These are phyloP conservation scores for Debaryomyces castellii DNA, from an alignment of 805 yeast species.

Conservation along the genomic window DNA sequence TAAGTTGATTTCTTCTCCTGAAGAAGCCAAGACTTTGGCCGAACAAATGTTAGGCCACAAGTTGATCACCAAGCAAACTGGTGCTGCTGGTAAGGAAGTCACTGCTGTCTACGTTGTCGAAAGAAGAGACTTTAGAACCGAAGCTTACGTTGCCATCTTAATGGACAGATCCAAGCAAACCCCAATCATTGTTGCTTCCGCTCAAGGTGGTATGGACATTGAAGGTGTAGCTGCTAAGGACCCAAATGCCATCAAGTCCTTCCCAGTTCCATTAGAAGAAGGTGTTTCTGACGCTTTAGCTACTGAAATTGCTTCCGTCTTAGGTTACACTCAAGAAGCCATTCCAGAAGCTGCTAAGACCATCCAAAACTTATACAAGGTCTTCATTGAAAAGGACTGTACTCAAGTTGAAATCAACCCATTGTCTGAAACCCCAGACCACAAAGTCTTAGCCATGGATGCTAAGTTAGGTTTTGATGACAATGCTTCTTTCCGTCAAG, in stretches of 20 bases:
- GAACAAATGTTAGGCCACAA: constrained; percentile 88
- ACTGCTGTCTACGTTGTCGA: constrained; percentile 95
- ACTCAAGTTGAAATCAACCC: constrained; percentile 99
- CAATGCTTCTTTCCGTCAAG: constrained; percentile 91
- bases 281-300: constrained; percentile 85
- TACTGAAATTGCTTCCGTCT: constrained; percentile 66
- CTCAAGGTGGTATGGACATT: constrained; percentile 99
- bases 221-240: constrained; percentile 94
- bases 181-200: constrained; percentile 92
- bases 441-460: constrained; percentile 95
- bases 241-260: constrained; percentile 91
- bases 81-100: constrained; percentile 95
- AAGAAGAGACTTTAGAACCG: constrained; percentile 90
- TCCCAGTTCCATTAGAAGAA: constrained; percentile 68
- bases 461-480: constrained; percentile 99
- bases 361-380: constrained; percentile 82
- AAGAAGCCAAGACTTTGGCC: constrained; percentile 84
- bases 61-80: constrained; percentile 96
- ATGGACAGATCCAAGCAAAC: constrained; percentile 90
- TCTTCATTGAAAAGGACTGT: constrained; percentile 89
- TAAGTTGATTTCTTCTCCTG: constrained; percentile 78
- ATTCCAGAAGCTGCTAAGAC: constrained; percentile 84
- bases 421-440: constrained; percentile 86
- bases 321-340: constrained; percentile 81
- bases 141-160: constrained; percentile 91